phyloP scores from a whole-genome alignment of 2,329 filamentous ascomycete species.

The Fusarium setosum region DNA sequence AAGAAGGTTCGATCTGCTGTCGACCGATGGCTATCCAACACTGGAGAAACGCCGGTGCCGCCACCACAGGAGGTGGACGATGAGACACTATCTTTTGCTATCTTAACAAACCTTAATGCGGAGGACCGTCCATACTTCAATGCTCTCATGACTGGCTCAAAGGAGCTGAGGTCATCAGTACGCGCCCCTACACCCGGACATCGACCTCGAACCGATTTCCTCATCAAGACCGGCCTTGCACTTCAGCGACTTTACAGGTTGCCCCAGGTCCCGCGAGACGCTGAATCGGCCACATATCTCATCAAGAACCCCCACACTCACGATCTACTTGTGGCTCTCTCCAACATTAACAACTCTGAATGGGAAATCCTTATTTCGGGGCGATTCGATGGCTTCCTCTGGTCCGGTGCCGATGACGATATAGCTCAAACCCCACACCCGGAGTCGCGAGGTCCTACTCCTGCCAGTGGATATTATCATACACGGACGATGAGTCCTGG shows the following conservation, averaged over 20 bases:
- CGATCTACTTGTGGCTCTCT: conserved; percentile 86
- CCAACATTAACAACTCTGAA: conserved; percentile 89
- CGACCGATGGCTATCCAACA: conserved; percentile 87
- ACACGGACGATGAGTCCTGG: conserved; percentile 53
- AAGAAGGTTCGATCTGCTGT: conserved; percentile 94
- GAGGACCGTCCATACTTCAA: conserved; percentile 86
- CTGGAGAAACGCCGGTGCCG: conserved; percentile 77
- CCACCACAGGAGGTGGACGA: conserved; percentile 92
- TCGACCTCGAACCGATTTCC: conserved; percentile 75
- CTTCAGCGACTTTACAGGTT: conserved; percentile 89
- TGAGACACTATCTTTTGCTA: conserved; percentile 92
- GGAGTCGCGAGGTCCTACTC: conserved; percentile 67
- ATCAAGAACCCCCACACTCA: conserved; percentile 86
- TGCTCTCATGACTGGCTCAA: conserved; percentile 74
- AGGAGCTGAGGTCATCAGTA: conserved; percentile 64
- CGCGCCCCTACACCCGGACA: conserved; percentile 77
- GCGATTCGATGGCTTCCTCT: conserved; percentile 94
- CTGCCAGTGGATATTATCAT: conserved; percentile 59
- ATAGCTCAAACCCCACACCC: conserved; percentile 50
- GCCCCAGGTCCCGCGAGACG: conserved; percentile 78
- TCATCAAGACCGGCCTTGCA: conserved; percentile 80
- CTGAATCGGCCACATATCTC: conserved; percentile 87
- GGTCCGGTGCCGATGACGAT: conserved; percentile 85
- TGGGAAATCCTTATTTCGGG: conserved; percentile 97
- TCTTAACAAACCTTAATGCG: conserved; percentile 85